Conservation (phyloP, 2,329 filamentous ascomycete species). For the Chaetomiaceae sp. region DNA sequence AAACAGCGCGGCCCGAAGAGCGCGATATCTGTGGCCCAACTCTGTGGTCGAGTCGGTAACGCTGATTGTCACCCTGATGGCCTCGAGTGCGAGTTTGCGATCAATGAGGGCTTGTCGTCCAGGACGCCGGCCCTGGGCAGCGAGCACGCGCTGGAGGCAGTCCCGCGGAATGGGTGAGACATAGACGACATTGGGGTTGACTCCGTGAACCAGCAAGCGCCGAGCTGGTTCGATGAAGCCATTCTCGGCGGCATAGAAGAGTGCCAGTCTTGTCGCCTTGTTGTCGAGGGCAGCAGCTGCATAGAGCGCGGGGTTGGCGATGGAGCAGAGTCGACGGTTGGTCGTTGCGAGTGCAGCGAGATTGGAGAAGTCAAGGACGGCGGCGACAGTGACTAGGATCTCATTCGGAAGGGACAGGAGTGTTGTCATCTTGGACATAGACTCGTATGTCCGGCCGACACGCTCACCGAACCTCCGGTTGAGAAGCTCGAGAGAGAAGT, state of each 20-base stretch:
- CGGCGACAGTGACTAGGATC: not conserved
- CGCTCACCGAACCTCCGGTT: no score
- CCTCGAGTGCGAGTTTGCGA: not conserved
- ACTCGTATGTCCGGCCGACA: no score
- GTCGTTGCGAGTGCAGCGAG: not conserved
- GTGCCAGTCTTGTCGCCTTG: not conserved
- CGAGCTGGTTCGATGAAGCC: not conserved
- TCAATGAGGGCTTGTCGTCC: not conserved
- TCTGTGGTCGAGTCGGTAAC: not conserved
- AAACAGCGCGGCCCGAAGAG: no score
- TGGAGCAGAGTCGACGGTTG: not conserved
- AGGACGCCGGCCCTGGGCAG: not conserved
- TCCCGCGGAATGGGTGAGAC: not conserved
- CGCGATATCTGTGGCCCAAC: not conserved
- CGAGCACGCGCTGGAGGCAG: not conserved
- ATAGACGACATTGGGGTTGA: not conserved
- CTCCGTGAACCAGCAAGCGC: not conserved
- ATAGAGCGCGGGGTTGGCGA: not conserved
- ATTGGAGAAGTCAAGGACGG: not conserved
- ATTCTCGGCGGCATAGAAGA: constrained; percentile 4
- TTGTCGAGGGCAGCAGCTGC: not conserved
- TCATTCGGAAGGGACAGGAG: not conserved
- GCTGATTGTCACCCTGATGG: not conserved
- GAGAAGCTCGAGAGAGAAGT: no score
- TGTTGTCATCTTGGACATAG: not conserved